Conservation (phyloP, 164 flowering plant species). For the Berberis vulgaris region DNA sequence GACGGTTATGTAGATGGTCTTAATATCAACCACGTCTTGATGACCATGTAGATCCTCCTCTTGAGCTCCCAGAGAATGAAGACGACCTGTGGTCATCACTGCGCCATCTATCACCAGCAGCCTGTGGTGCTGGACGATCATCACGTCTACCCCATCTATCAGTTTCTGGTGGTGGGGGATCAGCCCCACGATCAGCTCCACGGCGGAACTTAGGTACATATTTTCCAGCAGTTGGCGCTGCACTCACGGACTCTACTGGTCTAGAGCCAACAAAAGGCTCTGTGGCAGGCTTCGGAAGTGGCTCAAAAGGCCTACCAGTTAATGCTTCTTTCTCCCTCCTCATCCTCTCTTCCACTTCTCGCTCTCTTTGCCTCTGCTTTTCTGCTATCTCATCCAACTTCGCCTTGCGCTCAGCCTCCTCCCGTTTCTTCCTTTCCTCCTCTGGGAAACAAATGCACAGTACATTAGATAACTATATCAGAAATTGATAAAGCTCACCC, state of each 20-base stretch:
- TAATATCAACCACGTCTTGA: too few relatives aligned
- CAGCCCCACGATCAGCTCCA: too few relatives aligned
- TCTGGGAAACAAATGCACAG: conserved; percentile 32
- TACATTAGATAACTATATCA: not conserved
- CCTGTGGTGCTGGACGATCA: too few relatives aligned
- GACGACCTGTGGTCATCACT: too few relatives aligned
- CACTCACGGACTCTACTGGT: conserved; percentile 25
- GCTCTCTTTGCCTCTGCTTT: conserved; percentile 73
- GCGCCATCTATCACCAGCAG: too few relatives aligned
- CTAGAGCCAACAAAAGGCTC: conserved; percentile 23
- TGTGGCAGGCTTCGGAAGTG: conserved; percentile 18
- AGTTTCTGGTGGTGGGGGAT: too few relatives aligned
- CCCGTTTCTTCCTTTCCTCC: conserved; percentile 49
- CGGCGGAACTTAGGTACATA: conserved; percentile 37
- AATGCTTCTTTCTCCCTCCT: conserved; percentile 42
- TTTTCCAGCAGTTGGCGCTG: conserved; percentile 39
- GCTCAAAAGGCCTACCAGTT: conserved; percentile 33
- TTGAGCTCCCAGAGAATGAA: too few relatives aligned
- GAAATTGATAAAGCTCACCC: not conserved
- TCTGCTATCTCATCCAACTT: conserved; percentile 82
- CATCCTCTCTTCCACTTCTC: conserved; percentile 68
- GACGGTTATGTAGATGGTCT: too few relatives aligned
- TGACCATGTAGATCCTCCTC: too few relatives aligned
- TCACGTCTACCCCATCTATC: too few relatives aligned
- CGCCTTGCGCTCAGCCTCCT: conserved; percentile 69